These are phyloP conservation scores for Parascedosporium putredinis DNA, from an alignment of 2,329 filamentous ascomycete genomes.

Conservation along the genomic window DNA sequence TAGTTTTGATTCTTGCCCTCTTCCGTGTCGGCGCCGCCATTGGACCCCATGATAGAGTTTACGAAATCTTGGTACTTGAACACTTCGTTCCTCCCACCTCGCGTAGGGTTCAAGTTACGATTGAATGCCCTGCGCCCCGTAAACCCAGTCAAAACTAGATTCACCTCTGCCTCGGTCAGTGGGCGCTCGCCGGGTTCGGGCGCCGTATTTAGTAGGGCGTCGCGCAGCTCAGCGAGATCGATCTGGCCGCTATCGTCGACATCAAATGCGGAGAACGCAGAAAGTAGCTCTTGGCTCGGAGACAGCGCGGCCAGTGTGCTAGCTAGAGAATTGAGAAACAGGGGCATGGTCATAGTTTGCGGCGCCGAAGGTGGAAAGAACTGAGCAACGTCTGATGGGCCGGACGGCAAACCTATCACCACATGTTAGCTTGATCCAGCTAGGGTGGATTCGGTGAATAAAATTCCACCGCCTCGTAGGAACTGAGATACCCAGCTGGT, in stretches of 20 bases:
- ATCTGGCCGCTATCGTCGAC: slow-evolving; percentile 92
- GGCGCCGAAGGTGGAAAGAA: slow-evolving; percentile 71
- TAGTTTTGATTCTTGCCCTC: slow-evolving; percentile 3
- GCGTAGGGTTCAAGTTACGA: slow-evolving; percentile 41
- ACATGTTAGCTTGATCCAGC: neutral
- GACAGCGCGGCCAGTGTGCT: slow-evolving; percentile 65
- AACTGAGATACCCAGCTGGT: slow-evolving; percentile 56
- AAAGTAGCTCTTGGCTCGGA: slow-evolving; percentile 67
- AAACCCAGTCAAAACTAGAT: slow-evolving; percentile 80
- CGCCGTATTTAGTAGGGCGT: slow-evolving; percentile 71
- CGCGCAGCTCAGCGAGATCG: slow-evolving; percentile 69
- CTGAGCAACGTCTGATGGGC: slow-evolving; percentile 56
- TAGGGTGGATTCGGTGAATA: neutral
- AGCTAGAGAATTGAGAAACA: slow-evolving; percentile 76
- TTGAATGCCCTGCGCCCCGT: slow-evolving; percentile 75
- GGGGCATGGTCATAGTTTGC: slow-evolving; percentile 70
- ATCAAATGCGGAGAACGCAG: slow-evolving; percentile 90
- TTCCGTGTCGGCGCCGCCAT: slow-evolving; percentile 17
- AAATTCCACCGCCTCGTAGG: neutral
- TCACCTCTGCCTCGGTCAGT: slow-evolving; percentile 64
- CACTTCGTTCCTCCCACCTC: slow-evolving; percentile 45
- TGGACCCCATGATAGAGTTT: slow-evolving; percentile 51
- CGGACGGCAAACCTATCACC: slow-evolving; percentile 60
- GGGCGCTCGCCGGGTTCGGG: slow-evolving; percentile 60
- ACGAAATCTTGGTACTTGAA: slow-evolving; percentile 95